phyloP scores from a whole-genome alignment of 306 rosid genomes.

The Canavalia ensiformis region DNA sequence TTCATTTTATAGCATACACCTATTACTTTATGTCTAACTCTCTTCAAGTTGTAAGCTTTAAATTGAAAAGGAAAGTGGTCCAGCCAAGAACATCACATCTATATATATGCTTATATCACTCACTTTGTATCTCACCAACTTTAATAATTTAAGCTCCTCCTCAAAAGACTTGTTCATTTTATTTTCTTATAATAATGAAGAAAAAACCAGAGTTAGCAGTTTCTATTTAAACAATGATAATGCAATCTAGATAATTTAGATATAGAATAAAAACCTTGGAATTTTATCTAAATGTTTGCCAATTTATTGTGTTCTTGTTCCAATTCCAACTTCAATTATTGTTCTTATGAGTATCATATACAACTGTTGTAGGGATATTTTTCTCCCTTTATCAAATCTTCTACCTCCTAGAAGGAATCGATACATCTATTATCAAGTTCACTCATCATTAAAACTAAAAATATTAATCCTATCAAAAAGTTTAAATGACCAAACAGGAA shows the following conservation, averaged over 20 bases:
- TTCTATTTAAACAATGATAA: slow-evolving; percentile 25
- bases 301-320: slow-evolving; percentile 67
- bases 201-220: slow-evolving; percentile 35
- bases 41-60: slow-evolving; percentile 4
- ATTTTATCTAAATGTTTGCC: slow-evolving; percentile 59
- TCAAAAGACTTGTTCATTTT: slow-evolving; percentile 70
- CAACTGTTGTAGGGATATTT: slow-evolving; percentile 56
- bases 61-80: slow-evolving; percentile 13
- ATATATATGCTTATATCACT: slow-evolving; percentile 51
- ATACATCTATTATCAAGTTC: slow-evolving; percentile 97
- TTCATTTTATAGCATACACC: slow-evolving; percentile 5
- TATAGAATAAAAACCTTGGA: slow-evolving; percentile 62
- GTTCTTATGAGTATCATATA: slow-evolving; percentile 60
- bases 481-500: slow-evolving; percentile 15
- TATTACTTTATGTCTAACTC: slow-evolving; percentile 31
- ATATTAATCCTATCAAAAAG: slow-evolving; percentile 33
- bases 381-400: slow-evolving; percentile 71
- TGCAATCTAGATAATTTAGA: slow-evolving; percentile 38
- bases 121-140: slow-evolving; percentile 73
- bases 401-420: slow-evolving; percentile 99
- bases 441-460: slow-evolving; percentile 73
- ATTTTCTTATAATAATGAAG: slow-evolving; percentile 72
- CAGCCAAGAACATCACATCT: slow-evolving; percentile 34
- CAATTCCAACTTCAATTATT: slow-evolving; percentile 70
- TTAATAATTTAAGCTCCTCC: slow-evolving; percentile 73